Conservation (phyloP, 1,284 basidiomycete species). For the Trichosporon sp. region DNA sequence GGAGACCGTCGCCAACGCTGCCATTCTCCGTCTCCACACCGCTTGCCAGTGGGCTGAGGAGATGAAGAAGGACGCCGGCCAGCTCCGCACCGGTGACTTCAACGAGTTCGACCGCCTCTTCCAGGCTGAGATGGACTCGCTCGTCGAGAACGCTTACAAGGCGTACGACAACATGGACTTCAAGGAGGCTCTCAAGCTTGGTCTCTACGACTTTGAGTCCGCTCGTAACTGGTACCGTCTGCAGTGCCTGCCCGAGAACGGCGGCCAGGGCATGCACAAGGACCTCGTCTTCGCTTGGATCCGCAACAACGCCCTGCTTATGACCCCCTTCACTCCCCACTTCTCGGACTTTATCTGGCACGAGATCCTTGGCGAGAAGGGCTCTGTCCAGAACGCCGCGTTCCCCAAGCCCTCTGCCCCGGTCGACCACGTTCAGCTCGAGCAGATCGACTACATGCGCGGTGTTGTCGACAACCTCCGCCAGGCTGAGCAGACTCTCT, state of each 20-base stretch:
- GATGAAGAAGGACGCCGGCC: conserved; percentile 57
- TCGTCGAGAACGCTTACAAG: conserved; percentile 71
- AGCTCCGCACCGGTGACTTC: conserved; percentile 60
- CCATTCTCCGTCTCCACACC: conserved; percentile 90
- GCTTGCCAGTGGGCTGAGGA: conserved; percentile 91
- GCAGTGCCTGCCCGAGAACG: conserved; percentile 67
- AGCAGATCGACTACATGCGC: conserved; percentile 63
- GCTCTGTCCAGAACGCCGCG: conserved; percentile 72
- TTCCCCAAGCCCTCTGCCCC: conserved; percentile 52
- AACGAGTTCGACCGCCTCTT: conserved; percentile 75
- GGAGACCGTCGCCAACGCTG: conserved; percentile 96
- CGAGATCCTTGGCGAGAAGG: conserved; percentile 64
- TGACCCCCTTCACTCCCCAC: conserved; percentile 88
- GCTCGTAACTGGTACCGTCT: conserved; percentile 95
- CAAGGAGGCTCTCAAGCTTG: conserved; percentile 91
- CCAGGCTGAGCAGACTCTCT: conserved; percentile 71
- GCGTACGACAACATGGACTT: conserved; percentile 79
- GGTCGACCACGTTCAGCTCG: conserved; percentile 55
- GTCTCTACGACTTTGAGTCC: conserved; percentile 93
- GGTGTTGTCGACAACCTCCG: conserved; percentile 60
- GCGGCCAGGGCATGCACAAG: conserved; percentile 72
- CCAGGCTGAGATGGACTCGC: conserved; percentile 82
- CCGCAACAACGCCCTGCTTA: conserved; percentile 66
- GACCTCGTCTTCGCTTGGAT: conserved; percentile 74
- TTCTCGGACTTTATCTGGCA: conserved; percentile 89